Conservation (phyloP, 1,284 basidiomycete species). For the Ceratobasidium sp. region DNA sequence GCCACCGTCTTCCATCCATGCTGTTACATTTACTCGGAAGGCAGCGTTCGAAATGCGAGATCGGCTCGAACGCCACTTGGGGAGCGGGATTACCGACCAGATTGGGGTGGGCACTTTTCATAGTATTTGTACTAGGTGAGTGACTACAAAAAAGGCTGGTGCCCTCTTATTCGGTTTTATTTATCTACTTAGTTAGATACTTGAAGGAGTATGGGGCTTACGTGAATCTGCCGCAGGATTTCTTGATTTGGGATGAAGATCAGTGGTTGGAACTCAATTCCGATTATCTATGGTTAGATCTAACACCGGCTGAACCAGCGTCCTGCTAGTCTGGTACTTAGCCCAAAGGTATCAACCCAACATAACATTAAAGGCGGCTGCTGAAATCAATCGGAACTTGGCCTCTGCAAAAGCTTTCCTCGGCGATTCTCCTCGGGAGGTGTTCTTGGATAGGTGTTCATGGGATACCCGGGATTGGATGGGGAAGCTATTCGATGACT, state of each 20-base stretch:
- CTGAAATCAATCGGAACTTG: slow-evolving; percentile 71
- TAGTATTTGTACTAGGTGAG: slow-evolving; percentile 74
- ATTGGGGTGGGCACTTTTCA: slow-evolving; percentile 74
- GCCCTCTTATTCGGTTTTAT: too few species aligned
- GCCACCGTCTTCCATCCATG: slow-evolving; percentile 75
- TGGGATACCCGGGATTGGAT: slow-evolving; percentile 49
- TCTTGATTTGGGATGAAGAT: slow-evolving; percentile 85
- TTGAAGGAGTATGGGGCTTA: slow-evolving; percentile 74
- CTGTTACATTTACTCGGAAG: slow-evolving; percentile 90
- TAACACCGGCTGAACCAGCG: slow-evolving; percentile 60
- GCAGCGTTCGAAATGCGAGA: slow-evolving; percentile 90
- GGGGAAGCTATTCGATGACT: slow-evolving; percentile 74
- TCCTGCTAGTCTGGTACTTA: slow-evolving; percentile 75
- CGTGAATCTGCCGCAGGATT: slow-evolving; percentile 77
- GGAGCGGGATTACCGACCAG: neutral
- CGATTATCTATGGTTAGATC: neutral
- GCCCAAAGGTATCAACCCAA: slow-evolving; percentile 62
- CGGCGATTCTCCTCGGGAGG: slow-evolving; percentile 52
- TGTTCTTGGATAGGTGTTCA: neutral
- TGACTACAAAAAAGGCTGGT: neutral
- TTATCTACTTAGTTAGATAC: slow-evolving; percentile 56
- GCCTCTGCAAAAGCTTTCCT: slow-evolving; percentile 79
- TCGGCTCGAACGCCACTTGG: slow-evolving; percentile 63
- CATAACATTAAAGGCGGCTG: slow-evolving; percentile 64
- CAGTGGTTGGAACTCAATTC: slow-evolving; percentile 75